Evolutionary conservation across 2,329 filamentous ascomycete species (phyloP).

Genomic region (Pseudohalonectria lignicola): DNA sequence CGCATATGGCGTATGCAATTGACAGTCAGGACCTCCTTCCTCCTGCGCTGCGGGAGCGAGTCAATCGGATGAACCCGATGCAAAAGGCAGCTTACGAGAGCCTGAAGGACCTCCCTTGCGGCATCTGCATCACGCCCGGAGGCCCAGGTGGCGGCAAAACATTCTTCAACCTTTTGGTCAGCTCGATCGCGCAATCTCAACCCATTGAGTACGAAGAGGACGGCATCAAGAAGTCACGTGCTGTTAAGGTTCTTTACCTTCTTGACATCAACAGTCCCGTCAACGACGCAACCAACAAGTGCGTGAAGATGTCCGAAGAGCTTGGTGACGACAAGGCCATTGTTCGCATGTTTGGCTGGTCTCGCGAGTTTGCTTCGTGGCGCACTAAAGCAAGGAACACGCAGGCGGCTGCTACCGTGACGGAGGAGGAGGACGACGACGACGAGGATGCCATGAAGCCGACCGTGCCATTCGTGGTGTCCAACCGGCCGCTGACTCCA

Average conservation of each 20-base stretch:
- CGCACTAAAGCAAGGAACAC: too few relatives aligned
- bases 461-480: too few relatives aligned
- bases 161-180: slow-evolving; percentile 30
- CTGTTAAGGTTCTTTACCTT: slow-evolving; percentile 28
- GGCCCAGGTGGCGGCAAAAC: slow-evolving; percentile 37
- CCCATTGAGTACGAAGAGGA: background rate
- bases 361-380: slow-evolving; percentile 18
- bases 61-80: slow-evolving; percentile 23
- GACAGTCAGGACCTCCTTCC: slow-evolving; percentile 6
- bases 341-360: slow-evolving; percentile 29
- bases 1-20: slow-evolving; percentile 10
- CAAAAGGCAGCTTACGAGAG: slow-evolving; percentile 23
- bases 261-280: slow-evolving; percentile 36
- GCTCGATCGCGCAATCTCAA: slow-evolving; percentile 19
- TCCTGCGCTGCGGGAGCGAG: slow-evolving; percentile 9
- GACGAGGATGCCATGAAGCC: background rate
- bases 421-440: background rate
- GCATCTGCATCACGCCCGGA: slow-evolving; percentile 31
- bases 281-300: slow-evolving; percentile 31
- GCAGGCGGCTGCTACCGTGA: background rate
- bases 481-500: too few relatives aligned
- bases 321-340: slow-evolving; percentile 22
- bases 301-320: slow-evolving; percentile 22
- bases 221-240: slow-evolving; percentile 11
- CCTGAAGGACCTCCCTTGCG: slow-evolving; percentile 25